Evolutionary conservation across 805 yeast species (phyloP).

Genomic region (Limtongozyma cylindracea): DNA sequence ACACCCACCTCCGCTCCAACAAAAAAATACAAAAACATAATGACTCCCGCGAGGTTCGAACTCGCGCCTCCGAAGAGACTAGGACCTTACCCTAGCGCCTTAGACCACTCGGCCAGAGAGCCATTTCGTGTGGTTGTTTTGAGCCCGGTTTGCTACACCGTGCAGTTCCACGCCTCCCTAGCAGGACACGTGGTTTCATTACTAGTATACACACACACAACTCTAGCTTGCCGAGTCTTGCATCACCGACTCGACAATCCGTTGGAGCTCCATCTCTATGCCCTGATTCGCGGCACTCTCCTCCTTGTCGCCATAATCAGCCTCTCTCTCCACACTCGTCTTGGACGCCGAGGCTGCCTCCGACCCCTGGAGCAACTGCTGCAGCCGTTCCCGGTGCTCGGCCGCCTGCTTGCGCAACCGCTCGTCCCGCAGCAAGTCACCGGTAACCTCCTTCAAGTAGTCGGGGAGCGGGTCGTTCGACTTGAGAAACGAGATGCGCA

Average conservation of each 20-base stretch:
- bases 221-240: neutral
- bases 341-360: slow-evolving; percentile 1
- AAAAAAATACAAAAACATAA: too few relatives aligned
- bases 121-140: too few relatives aligned
- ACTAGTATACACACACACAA: neutral
- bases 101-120: too few relatives aligned
- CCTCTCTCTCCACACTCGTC: neutral
- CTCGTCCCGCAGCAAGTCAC: slow-evolving; percentile 41
- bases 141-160: too few relatives aligned
- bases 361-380: slow-evolving; percentile 8
- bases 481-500: slow-evolving; percentile 73
- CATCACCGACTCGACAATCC: neutral
- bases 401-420: slow-evolving; percentile 10
- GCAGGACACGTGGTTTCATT: too few relatives aligned
- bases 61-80: too few relatives aligned
- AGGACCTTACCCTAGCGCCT: too few relatives aligned
- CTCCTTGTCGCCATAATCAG: too few relatives aligned
- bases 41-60: too few relatives aligned
- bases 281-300: neutral
- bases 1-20: too few relatives aligned
- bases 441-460: slow-evolving; percentile 66
- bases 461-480: slow-evolving; percentile 56
- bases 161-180: too few relatives aligned
- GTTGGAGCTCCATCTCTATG: neutral
- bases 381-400: slow-evolving; percentile 11